Conservation (phyloP, 164 flowering plant genomes). For the Stephania japonica region DNA sequence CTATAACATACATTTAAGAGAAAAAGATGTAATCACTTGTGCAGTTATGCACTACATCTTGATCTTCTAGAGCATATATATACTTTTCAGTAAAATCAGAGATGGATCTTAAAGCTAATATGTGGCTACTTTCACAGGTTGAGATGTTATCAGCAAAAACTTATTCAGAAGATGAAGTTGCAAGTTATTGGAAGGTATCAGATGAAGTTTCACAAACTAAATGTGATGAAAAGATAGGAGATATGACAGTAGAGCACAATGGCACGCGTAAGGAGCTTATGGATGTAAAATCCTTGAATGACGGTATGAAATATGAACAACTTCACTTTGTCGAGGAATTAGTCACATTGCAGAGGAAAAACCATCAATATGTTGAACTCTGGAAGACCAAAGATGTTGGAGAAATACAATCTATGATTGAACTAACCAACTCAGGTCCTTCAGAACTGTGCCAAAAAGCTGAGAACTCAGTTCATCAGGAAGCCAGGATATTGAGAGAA, state of each 20-base stretch:
- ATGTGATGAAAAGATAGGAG: constrained; percentile 16
- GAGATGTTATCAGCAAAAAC: constrained; percentile 25
- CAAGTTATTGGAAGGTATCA: constrained; percentile 21
- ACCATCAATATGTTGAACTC: constrained; percentile 23
- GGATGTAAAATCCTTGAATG: constrained; percentile 40
- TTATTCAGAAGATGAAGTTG: constrained; percentile 35
- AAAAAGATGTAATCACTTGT: not conserved
- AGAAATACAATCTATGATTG: constrained; percentile 11
- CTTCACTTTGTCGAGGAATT: constrained; percentile 32
- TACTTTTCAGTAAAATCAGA: not conserved
- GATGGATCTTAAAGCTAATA: constrained; percentile 2
- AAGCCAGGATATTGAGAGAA: constrained; percentile 12
- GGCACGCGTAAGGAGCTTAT: constrained; percentile 33
- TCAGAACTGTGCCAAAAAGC: constrained; percentile 5
- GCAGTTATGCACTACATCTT: not conserved
- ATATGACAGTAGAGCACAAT: constrained; percentile 15
- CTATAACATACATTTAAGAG: not conserved
- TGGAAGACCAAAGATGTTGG: constrained; percentile 18
- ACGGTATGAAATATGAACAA: constrained; percentile 44
- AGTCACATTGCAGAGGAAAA: constrained; percentile 32
- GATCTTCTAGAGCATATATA: not conserved
- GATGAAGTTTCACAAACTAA: constrained; percentile 17
- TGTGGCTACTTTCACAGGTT: constrained; percentile 26
- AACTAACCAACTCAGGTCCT: constrained; percentile 7
- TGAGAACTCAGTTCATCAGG: constrained; percentile 13